These are phyloP conservation scores for Chaetomium tenue DNA, from an alignment of 495 filamentous ascomycete species.

Conservation along the genomic window DNA sequence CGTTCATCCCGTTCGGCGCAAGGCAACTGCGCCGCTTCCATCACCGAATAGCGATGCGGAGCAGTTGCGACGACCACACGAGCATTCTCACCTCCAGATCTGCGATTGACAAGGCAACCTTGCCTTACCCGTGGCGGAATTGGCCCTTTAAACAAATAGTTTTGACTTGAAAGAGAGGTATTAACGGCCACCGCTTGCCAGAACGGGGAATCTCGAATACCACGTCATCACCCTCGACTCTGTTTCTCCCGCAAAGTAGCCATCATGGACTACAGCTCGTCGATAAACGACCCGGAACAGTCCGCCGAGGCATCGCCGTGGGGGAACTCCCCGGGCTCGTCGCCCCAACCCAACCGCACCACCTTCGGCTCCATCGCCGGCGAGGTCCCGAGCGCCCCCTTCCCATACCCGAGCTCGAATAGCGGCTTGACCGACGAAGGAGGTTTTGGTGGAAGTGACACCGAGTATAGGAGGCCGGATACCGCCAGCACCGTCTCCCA, in stretches of 20 bases:
- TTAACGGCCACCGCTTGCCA: too few species aligned
- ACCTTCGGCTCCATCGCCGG: slow-evolving; percentile 48
- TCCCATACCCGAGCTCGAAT: slow-evolving; percentile 37
- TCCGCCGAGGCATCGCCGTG: slow-evolving; percentile 71
- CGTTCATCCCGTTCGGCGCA: background rate
- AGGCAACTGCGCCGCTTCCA: slow-evolving; percentile 18
- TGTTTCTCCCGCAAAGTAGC: slow-evolving; percentile 6
- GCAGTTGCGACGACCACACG: slow-evolving; percentile 7
- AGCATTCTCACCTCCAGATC: background rate
- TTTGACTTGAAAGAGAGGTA: too few species aligned
- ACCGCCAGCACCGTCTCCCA: slow-evolving; percentile 41
- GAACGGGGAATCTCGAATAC: background rate
- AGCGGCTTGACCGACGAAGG: slow-evolving; percentile 44
- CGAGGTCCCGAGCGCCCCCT: slow-evolving; percentile 36
- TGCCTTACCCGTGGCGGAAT: background rate
- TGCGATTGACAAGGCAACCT: background rate
- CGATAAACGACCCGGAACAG: slow-evolving; percentile 71
- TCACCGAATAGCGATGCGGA: slow-evolving; percentile 10
- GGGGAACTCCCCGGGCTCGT: slow-evolving; percentile 62
- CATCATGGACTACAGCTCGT: slow-evolving; percentile 80
- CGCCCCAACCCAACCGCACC: slow-evolving; percentile 62
- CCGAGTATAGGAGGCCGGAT: slow-evolving; percentile 39
- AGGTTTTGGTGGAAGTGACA: slow-evolving; percentile 37
- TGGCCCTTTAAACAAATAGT: too few species aligned
- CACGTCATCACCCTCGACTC: slow-evolving; percentile 19